Conservation (phyloP, 2,329 filamentous ascomycete genomes). For the Fusarium denticulatum region DNA sequence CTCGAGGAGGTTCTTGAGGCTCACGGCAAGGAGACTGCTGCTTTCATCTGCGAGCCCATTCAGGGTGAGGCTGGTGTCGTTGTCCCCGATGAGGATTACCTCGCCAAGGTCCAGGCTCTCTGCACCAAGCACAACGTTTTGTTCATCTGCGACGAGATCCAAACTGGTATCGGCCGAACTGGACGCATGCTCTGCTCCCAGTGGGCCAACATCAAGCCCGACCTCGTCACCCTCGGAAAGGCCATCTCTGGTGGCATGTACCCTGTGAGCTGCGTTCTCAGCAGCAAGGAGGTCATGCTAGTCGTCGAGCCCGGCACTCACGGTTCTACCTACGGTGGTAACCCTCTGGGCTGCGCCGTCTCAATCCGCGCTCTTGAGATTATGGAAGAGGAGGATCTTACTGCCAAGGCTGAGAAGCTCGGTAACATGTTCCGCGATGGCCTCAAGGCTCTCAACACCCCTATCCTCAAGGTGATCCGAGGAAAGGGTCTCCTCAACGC, state of each 20-base stretch:
- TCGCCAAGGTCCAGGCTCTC: constrained; percentile 79
- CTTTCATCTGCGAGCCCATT: constrained; percentile 37
- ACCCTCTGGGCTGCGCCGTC: constrained; percentile 93
- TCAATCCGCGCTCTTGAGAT: constrained; percentile 95
- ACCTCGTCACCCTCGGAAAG: constrained; percentile 94
- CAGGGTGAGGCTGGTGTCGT: constrained; percentile 96
- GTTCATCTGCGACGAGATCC: constrained; percentile 97
- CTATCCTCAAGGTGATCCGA: constrained; percentile 83
- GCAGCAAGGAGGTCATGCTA: constrained; percentile 91
- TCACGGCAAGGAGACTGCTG: constrained; percentile 33
- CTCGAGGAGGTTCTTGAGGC: constrained; percentile 34
- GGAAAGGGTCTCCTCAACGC: constrained; percentile 96
- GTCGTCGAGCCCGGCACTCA: constrained; percentile 96
- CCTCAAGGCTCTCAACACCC: constrained; percentile 77
- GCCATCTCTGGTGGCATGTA: constrained; percentile 99
- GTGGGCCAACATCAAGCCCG: constrained; percentile 95
- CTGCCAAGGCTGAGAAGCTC: constrained; percentile 81
- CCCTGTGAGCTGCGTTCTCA: constrained; percentile 93
- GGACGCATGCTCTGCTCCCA: constrained; percentile 93
- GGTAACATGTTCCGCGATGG: constrained; percentile 86
- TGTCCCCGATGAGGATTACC: constrained; percentile 83
- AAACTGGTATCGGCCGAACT: constrained; percentile 95
- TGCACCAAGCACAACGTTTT: constrained; percentile 97
- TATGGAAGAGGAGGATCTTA: constrained; percentile 89
- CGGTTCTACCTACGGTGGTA: constrained; percentile 97